Base-by-base conservation (phyloP, 345 rosid genomes). In the Syzygium oleosum region DNA sequence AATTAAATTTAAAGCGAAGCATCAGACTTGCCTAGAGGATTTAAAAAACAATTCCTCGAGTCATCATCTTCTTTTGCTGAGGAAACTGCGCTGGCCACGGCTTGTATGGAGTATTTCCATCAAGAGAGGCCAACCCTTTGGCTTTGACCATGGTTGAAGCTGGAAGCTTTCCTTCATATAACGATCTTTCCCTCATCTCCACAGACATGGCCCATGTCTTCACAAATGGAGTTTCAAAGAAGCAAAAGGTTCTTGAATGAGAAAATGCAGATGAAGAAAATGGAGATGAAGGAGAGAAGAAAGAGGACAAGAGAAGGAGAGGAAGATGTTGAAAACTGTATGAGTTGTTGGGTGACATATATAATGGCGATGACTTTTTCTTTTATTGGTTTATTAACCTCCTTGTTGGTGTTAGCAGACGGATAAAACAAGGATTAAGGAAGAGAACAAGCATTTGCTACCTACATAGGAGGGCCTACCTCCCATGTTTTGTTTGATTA, bases 11-110 rank as follows among this genome's bases (percentile, higher is more conserved):
- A 80, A 87, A 94, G 96, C 96, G 94, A 94, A 94, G 96, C 89
- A 88, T 84, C 77, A 92, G 96, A 94, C 96, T 94, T 94, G 96
- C 96, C 96, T 91, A 92, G 91, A 92, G 91, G 92, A 86, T 79
- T 65, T 73, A 23, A 38, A 68, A 31, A 1, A 34, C 43, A 73
- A 73, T 34, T 73, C 80, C 80, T 73, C 80, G 34, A 19, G 80
- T 34, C 80, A 68, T 68, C 23, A 73, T 73, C 49, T 73, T 73
- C 46, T 73, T 73, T 73, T 5, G 46, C 49, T 5, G 65, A 38
- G 77, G 22, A 52, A 52, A 46, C 63, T 83, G 77, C 29, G 77
- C 54, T 55, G 85, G 89, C 92, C 91, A 90, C 54, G 86, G 54
- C 85, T 92, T 86, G 27, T 65, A 34, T 29, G 84, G 88, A 58